These are phyloP conservation scores for Choanephora cucurbitarum DNA, from an alignment of 371 early-diverging fungal genomes.

Conservation along the genomic window DNA sequence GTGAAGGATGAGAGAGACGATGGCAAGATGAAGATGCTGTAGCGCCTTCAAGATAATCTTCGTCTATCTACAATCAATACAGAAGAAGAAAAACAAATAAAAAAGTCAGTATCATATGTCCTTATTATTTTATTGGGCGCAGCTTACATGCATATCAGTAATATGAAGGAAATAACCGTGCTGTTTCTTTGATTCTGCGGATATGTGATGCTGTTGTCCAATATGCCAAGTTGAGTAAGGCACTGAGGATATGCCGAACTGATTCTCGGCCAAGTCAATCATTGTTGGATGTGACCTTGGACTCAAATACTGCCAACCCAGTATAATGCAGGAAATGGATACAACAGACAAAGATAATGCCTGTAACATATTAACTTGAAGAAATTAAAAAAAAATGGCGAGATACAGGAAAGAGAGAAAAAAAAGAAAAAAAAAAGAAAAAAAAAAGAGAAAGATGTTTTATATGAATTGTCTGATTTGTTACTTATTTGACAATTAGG, in stretches of 20 bases:
- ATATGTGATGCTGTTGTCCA: background rate
- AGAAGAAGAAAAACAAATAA: background rate
- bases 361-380: background rate
- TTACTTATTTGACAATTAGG: background rate
- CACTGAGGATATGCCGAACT: background rate
- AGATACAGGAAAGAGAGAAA: background rate
- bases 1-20: conserved; percentile 11
- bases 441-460: background rate
- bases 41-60: conserved; percentile 52
- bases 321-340: background rate
- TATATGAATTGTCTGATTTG: background rate
- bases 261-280: background rate
- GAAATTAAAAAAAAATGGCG: too few species aligned
- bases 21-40: conserved; percentile 60
- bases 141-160: conserved; percentile 71
- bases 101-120: background rate
- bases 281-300: background rate
- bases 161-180: conserved; percentile 71
- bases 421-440: background rate
- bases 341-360: background rate
- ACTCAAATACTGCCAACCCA: background rate
- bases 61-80: conserved; percentile 41
- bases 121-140: too few species aligned
- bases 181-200: conserved; percentile 4
- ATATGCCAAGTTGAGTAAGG: background rate